A percentile compares a stretch with the other conserved stretches of the same genome.
phyloP scores from a whole-genome alignment of 345 rosid genomes.

The Lumnitzera littorea region DNA sequence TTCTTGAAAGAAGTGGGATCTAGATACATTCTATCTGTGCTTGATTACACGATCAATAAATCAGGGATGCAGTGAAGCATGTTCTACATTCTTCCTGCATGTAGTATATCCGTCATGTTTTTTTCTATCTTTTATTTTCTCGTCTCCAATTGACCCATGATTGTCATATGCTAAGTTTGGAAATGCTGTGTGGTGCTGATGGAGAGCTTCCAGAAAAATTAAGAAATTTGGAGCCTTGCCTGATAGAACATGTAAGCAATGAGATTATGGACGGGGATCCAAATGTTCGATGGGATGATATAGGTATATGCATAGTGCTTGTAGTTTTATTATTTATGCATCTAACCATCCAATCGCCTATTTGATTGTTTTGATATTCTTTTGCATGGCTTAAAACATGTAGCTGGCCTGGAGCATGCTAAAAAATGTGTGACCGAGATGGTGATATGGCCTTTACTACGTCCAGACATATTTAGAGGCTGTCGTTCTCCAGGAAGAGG shows the following conservation, averaged over 20 bases:
- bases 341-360: background rate
- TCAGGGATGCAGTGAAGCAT: too few species aligned
- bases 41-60: too few species aligned
- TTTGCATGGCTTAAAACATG: conserved; percentile 19
- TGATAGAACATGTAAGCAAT: conserved; percentile 93
- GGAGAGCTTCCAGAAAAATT: conserved; percentile 96
- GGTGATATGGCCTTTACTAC: conserved; percentile 96
- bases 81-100: too few species aligned
- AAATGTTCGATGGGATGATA: conserved; percentile 94
- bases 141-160: too few species aligned
- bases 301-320: conserved; percentile 46
- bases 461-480: conserved; percentile 93
- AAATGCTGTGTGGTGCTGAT: conserved; percentile 91
- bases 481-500: conserved; percentile 99
- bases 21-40: too few species aligned
- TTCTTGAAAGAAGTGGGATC: too few species aligned
- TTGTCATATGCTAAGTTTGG: conserved; percentile 43
- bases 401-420: conserved; percentile 99
- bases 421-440: conserved; percentile 98
- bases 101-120: too few species aligned
- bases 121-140: too few species aligned
- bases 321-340: conserved; percentile 5
- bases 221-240: conserved; percentile 93
- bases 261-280: conserved; percentile 98
- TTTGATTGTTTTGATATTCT: conserved; percentile 12